phyloP scores from a whole-genome alignment of 164 flowering plant species.

The Protea cynaroides region DNA sequence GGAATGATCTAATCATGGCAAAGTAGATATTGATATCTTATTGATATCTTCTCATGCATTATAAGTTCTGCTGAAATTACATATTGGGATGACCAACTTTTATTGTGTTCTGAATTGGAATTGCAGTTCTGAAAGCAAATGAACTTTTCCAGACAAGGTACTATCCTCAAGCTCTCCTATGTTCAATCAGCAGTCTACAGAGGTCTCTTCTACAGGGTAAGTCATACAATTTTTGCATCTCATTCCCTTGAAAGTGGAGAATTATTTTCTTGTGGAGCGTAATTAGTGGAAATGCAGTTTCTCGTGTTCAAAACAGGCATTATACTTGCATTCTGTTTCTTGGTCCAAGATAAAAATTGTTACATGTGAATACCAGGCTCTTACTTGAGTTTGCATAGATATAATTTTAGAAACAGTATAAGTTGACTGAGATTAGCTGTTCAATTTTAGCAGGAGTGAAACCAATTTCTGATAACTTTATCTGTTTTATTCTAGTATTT shows the following conservation, averaged over 20 bases:
- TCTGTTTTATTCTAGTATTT: no score
- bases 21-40: no score
- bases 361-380: no score
- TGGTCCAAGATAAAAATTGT: not conserved
- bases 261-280: not conserved
- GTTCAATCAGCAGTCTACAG: constrained; percentile 51
- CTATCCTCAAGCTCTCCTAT: constrained; percentile 51
- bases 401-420: no score
- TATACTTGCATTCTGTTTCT: not conserved
- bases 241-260: not conserved
- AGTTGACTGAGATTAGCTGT: no score
- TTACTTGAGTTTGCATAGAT: no score
- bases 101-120: not conserved
- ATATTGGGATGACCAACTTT: not conserved
- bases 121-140: constrained; percentile 74
- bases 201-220: constrained; percentile 61
- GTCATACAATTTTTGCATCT: constrained; percentile 9
- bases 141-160: constrained; percentile 57
- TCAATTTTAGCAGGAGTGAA: no score
- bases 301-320: not conserved
- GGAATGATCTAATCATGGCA: no score
- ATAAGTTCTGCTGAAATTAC: not conserved
- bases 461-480: no score
- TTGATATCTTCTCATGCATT: not conserved
- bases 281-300: not conserved